These are phyloP conservation scores for Hypsizygus ulmarius DNA, from an alignment of 1,284 basidiomycete genomes.

Conservation along the genomic window DNA sequence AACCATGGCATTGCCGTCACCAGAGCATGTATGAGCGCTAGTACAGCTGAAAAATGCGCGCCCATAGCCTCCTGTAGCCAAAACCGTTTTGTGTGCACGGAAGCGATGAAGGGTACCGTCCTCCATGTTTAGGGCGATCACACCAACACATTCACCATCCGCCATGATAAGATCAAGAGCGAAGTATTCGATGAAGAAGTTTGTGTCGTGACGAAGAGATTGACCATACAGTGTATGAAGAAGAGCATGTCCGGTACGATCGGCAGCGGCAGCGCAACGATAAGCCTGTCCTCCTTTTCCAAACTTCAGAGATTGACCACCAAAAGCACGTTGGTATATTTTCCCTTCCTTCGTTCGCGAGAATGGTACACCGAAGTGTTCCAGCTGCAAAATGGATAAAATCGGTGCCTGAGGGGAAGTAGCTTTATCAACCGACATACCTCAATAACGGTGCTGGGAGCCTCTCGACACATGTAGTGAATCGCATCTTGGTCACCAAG, in stretches of 20 bases:
- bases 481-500: constrained; percentile 99
- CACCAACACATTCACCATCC: constrained; percentile 98
- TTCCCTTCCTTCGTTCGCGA: constrained; percentile 99
- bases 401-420: constrained; percentile 14
- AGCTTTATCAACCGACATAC: constrained; percentile 38
- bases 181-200: constrained; percentile 99
- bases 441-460: constrained; percentile 91
- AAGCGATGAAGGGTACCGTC: constrained; percentile 99
- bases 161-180: constrained; percentile 98
- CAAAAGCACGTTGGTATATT: constrained; percentile 99
- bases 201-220: constrained; percentile 98
- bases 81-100: constrained; percentile 96
- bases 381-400: constrained; percentile 59
- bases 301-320: constrained; percentile 96
- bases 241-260: constrained; percentile 98
- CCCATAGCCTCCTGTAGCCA: constrained; percentile 98
- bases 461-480: constrained; percentile 98
- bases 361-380: constrained; percentile 99
- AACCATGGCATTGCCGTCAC: constrained; percentile 99
- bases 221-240: constrained; percentile 99
- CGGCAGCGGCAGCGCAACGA: constrained; percentile 97
- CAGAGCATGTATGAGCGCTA: constrained; percentile 97
- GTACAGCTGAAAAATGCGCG: constrained; percentile 99
- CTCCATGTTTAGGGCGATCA: constrained; percentile 99
- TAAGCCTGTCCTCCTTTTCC: constrained; percentile 99